phyloP scores from a whole-genome alignment of 805 yeast species.

The Spathaspora boniae region DNA sequence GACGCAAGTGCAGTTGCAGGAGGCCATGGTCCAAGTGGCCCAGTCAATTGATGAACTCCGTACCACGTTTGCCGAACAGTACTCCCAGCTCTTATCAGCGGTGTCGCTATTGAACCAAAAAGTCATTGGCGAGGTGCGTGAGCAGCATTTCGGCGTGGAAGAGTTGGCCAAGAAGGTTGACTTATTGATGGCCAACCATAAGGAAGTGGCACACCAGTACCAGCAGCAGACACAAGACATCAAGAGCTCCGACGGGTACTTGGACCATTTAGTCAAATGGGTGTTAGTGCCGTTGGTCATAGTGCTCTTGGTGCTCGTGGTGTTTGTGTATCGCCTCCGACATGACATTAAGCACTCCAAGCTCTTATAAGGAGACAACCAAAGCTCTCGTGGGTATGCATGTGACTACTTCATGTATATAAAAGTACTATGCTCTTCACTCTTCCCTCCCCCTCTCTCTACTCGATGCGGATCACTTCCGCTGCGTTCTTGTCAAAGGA shows the following conservation, averaged over 20 bases:
- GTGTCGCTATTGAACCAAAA: conserved; percentile 31
- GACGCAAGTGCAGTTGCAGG: background rate
- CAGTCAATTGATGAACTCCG: conserved; percentile 23
- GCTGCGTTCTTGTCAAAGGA: background rate
- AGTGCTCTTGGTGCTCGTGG: conserved; percentile 38
- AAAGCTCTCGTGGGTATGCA: too few relatives aligned
- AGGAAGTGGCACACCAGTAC: conserved; percentile 31
- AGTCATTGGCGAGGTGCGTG: conserved; percentile 40
- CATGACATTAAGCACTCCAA: conserved; percentile 63
- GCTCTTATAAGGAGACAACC: conserved; percentile 34
- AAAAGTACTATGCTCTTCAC: background rate
- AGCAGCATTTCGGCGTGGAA: conserved; percentile 33
- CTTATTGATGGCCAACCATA: conserved; percentile 37
- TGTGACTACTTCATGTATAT: background rate
- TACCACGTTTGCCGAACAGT: conserved; percentile 24
- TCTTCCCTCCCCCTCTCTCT: conserved; percentile 1
- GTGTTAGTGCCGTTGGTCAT: conserved; percentile 39
- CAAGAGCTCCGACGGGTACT: too few relatives aligned
- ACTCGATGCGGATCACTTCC: background rate
- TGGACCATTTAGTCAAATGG: conserved; percentile 31
- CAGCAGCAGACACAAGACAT: conserved; percentile 12
- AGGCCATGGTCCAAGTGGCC: conserved; percentile 9
- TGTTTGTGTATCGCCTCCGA: conserved; percentile 51
- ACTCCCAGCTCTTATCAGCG: conserved; percentile 28
- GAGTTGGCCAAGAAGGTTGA: conserved; percentile 37